Evolutionary conservation across 768 basidiomycete genomes (phyloP), one percentile per base, ranked within the genome.

Genomic region (Astraeus odoratus): DNA sequence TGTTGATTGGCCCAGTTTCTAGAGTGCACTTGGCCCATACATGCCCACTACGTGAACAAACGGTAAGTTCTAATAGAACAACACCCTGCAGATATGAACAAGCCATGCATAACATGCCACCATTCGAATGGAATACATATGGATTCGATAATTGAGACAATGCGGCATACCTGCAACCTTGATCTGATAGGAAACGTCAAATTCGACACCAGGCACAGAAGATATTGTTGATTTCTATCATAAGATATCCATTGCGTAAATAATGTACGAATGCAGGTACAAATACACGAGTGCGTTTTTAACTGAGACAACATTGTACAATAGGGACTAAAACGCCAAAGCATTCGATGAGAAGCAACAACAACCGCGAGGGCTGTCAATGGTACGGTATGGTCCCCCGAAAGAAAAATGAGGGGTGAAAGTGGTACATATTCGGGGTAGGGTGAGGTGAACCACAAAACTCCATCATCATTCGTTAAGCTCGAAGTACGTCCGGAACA

Each of bases 401-500:
- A 24, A 38, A 48, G 30, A 25, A 19, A 34, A 23, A 25, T 24
- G 18, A 46, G 46, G 20, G 25, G 19, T 5, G 44, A 38, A 20
- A 8, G 26, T 24, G 35, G 55, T 53, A 49, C 39, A 30, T 31
- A 38, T 13, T 9, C 2, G n/a, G n/a, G n/a, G n/a, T n/a, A n/a
- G n/a, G n/a, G n/a, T n/a, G n/a, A n/a, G n/a, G n/a, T n/a, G n/a
- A n/a, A n/a, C n/a, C n/a, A n/a, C n/a, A n/a, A n/a, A n/a, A n/a
- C n/a, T 27, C 8, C 25, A 43, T 63, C 51, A 64, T 31, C 51
- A 71, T 44, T 80, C 82, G 41, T 70, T 68, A 40, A 87, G 70
- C 50, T 90, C 83, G 57, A 93, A 97, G 65, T 97, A 97, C 31
- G 77, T 67, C 59, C 81, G 79, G 69, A 98, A 98, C 84, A 93